phyloP scores from a whole-genome alignment of 306 rosid genomes.

The Medicago arabica region DNA sequence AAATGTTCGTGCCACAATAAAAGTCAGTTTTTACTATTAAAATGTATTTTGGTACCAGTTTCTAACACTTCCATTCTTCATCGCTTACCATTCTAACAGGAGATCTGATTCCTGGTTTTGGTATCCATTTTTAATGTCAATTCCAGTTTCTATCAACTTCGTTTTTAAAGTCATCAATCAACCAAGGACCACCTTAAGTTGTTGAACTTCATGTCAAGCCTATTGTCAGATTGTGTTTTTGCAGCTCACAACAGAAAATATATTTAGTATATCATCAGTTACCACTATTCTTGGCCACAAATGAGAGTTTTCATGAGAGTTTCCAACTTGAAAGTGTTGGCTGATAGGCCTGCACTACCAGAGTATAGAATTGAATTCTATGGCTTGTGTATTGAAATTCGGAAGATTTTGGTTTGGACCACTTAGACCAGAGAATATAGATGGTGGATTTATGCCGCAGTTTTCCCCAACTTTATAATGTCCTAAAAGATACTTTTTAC shows the following conservation, averaged over 20 bases:
- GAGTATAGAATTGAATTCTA: slow-evolving; percentile 16
- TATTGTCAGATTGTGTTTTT: too few species aligned
- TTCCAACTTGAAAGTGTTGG: slow-evolving; percentile 16
- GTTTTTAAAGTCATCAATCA: slow-evolving; percentile 5
- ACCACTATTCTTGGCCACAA: slow-evolving; percentile 14
- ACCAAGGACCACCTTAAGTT: too few species aligned
- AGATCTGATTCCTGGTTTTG: slow-evolving; percentile 2
- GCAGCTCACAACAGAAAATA: neutral
- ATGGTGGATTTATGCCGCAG: neutral
- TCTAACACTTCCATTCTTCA: neutral
- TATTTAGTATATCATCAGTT: neutral
- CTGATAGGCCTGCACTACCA: slow-evolving; percentile 9
- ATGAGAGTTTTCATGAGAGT: neutral
- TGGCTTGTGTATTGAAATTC: neutral
- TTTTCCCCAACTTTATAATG: slow-evolving; percentile 8
- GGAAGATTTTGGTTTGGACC: slow-evolving; percentile 16
- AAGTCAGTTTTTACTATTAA: too few species aligned
- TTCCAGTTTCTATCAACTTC: neutral
- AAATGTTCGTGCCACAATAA: too few species aligned
- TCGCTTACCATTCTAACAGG: neutral
- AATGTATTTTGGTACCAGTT: too few species aligned
- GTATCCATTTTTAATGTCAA: neutral
- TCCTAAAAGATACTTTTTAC: neutral
- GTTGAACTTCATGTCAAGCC: too few species aligned
- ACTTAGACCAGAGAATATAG: slow-evolving; percentile 10